phyloP scores from a whole-genome alignment of 2,329 filamentous ascomycete genomes.

The Diaporthe caulivora region DNA sequence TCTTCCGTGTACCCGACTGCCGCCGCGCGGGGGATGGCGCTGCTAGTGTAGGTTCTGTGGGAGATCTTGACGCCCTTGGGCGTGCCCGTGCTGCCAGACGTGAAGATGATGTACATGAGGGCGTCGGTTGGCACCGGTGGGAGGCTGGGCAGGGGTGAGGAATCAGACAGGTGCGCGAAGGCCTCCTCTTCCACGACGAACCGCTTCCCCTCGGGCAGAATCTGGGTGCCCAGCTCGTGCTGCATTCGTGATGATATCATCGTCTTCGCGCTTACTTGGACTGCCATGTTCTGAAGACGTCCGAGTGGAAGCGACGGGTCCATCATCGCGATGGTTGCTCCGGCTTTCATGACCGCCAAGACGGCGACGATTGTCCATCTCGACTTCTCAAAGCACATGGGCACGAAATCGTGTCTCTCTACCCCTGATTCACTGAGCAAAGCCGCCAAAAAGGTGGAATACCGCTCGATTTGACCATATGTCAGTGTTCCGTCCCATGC shows the following conservation, averaged over 20 bases:
- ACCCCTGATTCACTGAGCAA: slow-evolving; percentile 39
- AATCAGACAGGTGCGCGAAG: not conserved
- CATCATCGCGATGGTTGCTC: slow-evolving; percentile 48
- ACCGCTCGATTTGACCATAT: slow-evolving; percentile 41
- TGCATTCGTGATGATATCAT: slow-evolving; percentile 42
- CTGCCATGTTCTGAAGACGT: slow-evolving; percentile 41
- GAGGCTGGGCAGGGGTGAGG: slow-evolving; percentile 33
- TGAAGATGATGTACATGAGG: slow-evolving; percentile 61
- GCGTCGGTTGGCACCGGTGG: slow-evolving; percentile 40
- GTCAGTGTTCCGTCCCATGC: slow-evolving; percentile 44
- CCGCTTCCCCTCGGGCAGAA: slow-evolving; percentile 19
- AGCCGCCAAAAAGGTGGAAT: slow-evolving; percentile 40
- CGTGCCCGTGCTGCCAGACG: slow-evolving; percentile 67
- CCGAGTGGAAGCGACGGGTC: slow-evolving; percentile 43
- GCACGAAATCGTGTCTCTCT: slow-evolving; percentile 42
- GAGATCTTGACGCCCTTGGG: slow-evolving; percentile 65
- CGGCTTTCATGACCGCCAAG: slow-evolving; percentile 48
- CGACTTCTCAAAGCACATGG: slow-evolving; percentile 48
- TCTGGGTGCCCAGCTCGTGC: slow-evolving; percentile 21
- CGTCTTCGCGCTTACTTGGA: slow-evolving; percentile 42
- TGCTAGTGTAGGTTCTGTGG: slow-evolving; percentile 46
- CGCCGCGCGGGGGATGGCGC: slow-evolving; percentile 52
- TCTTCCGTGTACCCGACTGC: slow-evolving; percentile 57
- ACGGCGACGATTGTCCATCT: slow-evolving; percentile 46
- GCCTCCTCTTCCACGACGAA: slow-evolving; percentile 30